Evolutionary conservation across 2,329 filamentous ascomycete genomes (phyloP).

Genomic region (Pseudovirgaria hyperparasitica): DNA sequence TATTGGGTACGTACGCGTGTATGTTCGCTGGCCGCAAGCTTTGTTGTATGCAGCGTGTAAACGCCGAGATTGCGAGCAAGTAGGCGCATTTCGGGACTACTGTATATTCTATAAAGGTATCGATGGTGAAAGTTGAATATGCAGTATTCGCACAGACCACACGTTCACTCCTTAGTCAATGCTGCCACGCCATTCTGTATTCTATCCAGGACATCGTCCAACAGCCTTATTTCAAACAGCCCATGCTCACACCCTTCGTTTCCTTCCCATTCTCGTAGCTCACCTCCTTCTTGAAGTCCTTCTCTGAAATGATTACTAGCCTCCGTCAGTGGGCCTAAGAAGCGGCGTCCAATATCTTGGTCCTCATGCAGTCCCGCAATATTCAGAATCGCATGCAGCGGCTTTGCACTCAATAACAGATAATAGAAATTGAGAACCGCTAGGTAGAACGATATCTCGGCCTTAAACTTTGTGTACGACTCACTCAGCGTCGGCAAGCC

Average conservation of each 20-base stretch:
- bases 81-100: too few relatives aligned
- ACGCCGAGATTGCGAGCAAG: too few relatives aligned
- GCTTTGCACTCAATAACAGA: conserved; percentile 37
- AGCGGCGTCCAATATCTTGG: conserved; percentile 28
- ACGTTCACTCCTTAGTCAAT: conserved; percentile 4
- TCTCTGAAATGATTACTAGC: conserved; percentile 22
- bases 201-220: conserved; percentile 20
- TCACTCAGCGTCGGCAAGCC: conserved; percentile 15
- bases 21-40: too few relatives aligned
- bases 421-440: conserved; percentile 47
- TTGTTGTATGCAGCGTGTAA: too few relatives aligned
- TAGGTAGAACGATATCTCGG: conserved; percentile 41
- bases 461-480: conserved; percentile 32
- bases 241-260: conserved; percentile 21
- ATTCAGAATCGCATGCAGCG: conserved; percentile 34
- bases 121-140: too few relatives aligned
- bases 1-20: too few relatives aligned
- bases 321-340: conserved; percentile 29
- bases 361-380: conserved; percentile 30
- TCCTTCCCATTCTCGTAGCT: conserved; percentile 22
- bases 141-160: too few relatives aligned
- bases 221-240: conserved; percentile 17
- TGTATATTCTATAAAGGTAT: too few relatives aligned
- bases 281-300: conserved; percentile 21
- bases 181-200: conserved; percentile 8